Conservation (phyloP, 2,329 filamentous ascomycete species). For the Mollisiaceae sp. region DNA sequence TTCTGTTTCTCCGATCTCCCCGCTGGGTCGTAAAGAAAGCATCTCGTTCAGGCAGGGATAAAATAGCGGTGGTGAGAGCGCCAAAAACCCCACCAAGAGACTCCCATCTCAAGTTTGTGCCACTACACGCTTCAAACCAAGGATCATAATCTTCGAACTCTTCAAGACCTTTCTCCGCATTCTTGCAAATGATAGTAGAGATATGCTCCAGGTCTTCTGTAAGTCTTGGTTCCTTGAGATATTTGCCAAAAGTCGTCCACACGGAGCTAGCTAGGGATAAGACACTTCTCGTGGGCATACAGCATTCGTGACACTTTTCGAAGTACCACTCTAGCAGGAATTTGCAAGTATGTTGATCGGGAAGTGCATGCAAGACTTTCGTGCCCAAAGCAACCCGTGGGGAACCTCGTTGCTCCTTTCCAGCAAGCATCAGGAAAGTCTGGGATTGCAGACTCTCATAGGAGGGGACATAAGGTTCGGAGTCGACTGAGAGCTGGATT, state of each 20-base stretch:
- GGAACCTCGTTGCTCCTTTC: slow-evolving; percentile 29
- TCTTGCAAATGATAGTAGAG: slow-evolving; percentile 38
- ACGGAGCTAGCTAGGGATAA: slow-evolving; percentile 30
- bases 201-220: slow-evolving; percentile 35
- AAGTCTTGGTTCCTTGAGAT: slow-evolving; percentile 33
- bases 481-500: slow-evolving; percentile 38
- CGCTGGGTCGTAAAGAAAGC: slow-evolving; percentile 37
- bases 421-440: slow-evolving; percentile 39
- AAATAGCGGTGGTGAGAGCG: slow-evolving; percentile 30
- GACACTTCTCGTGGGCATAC: slow-evolving; percentile 27
- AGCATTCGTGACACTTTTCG: slow-evolving; percentile 29
- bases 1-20: slow-evolving; percentile 35
- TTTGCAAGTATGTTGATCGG: slow-evolving; percentile 37
- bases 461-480: slow-evolving; percentile 25
- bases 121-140: slow-evolving; percentile 39
- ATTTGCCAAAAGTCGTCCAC: slow-evolving; percentile 35
- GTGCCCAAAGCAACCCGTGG: slow-evolving; percentile 36
- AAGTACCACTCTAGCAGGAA: slow-evolving; percentile 37
- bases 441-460: slow-evolving; percentile 37
- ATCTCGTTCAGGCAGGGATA: slow-evolving; percentile 32
- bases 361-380: slow-evolving; percentile 36
- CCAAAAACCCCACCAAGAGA: slow-evolving; percentile 38
- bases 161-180: slow-evolving; percentile 36
- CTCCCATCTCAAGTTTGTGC: slow-evolving; percentile 42
- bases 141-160: slow-evolving; percentile 38